phyloP scores from a whole-genome alignment of 2,329 filamentous ascomycete genomes.

The Aspergillus persii region DNA sequence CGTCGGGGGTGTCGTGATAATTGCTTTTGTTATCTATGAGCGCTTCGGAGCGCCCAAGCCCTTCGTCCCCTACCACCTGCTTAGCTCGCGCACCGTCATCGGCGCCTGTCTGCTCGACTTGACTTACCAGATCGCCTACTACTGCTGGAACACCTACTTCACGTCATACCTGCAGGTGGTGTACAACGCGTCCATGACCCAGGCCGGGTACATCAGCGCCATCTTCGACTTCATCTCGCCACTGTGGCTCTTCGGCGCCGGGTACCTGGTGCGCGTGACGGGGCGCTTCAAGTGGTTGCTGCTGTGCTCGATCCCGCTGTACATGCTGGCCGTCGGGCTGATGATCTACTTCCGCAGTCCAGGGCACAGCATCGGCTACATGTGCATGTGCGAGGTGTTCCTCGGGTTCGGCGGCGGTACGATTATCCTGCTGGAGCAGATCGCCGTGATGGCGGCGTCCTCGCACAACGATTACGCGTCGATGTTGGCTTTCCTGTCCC shows the following conservation, averaged over 20 bases:
- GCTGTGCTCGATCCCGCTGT: conserved; percentile 49
- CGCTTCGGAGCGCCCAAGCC: conserved; percentile 44
- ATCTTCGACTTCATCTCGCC: conserved; percentile 54
- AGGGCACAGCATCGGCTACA: conserved; percentile 45
- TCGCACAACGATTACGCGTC: conserved; percentile 54
- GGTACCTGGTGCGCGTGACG: conserved; percentile 47
- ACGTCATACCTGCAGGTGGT: conserved; percentile 40
- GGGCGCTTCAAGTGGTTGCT: conserved; percentile 52
- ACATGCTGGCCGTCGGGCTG: conserved; percentile 48
- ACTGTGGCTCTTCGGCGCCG: conserved; percentile 54
- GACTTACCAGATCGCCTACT: conserved; percentile 18
- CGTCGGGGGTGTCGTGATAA: conserved; percentile 53
- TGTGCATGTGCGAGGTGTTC: conserved; percentile 57
- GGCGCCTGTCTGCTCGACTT: conserved; percentile 26
- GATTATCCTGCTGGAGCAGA: conserved; percentile 52
- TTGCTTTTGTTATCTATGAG: conserved; percentile 55
- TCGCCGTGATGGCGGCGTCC: conserved; percentile 53
- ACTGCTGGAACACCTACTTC: conserved; percentile 33
- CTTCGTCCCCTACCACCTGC: conserved; percentile 31
- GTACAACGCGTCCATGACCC: conserved; percentile 28
- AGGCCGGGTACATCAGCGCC: conserved; percentile 45
- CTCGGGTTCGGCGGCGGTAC: conserved; percentile 54
- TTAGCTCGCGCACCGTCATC: conserved; percentile 37
- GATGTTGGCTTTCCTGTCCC: conserved; percentile 46
- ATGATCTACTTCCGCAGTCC: conserved; percentile 54